A percentile compares a stretch with the other conserved stretches of the same genome.
phyloP scores from a whole-genome alignment of 768 basidiomycete genomes.

The Tulasnella sp. region DNA sequence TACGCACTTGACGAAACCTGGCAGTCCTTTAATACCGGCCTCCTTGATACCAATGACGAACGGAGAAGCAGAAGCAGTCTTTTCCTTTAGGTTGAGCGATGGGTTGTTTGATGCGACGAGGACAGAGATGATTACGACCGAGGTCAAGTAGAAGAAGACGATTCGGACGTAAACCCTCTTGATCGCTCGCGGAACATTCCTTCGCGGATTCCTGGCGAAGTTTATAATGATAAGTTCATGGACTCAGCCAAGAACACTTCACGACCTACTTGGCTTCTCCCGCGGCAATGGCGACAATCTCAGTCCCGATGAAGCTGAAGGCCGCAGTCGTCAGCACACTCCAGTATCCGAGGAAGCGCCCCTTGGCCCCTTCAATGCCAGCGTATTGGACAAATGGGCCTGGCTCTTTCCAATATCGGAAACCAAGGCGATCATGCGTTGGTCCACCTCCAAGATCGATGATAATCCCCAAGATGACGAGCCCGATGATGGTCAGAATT shows the following conservation, averaged over 20 bases:
- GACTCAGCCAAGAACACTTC: neutral
- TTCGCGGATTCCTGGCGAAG: conserved; percentile 25
- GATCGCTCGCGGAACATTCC: conserved; percentile 56
- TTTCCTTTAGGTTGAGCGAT: conserved; percentile 39
- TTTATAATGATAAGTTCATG: neutral
- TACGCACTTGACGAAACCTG: conserved; percentile 44
- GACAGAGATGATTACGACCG: conserved; percentile 15
- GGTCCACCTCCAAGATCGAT: conserved; percentile 87
- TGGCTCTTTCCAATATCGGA: conserved; percentile 78
- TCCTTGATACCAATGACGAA: conserved; percentile 69
- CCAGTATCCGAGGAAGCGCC: conserved; percentile 20
- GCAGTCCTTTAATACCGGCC: conserved; percentile 82
- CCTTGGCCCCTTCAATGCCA: conserved; percentile 27
- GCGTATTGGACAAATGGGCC: conserved; percentile 70
- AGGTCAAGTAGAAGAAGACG: conserved; percentile 55
- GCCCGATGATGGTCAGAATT: conserved; percentile 47
- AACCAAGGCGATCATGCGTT: conserved; percentile 63
- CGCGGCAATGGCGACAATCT: conserved; percentile 82
- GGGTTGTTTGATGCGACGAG: conserved; percentile 64
- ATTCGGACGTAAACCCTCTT: conserved; percentile 64
- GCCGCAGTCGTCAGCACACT: conserved; percentile 40
- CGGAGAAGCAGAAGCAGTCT: conserved; percentile 65
- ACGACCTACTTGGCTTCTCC: conserved; percentile 86
- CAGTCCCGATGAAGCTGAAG: conserved; percentile 88
- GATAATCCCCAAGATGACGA: conserved; percentile 51